Percentiles rank a stretch among this genome's conserved stretches.
These are phyloP conservation scores for Mucor plumbeus DNA, from an alignment of 371 early-diverging fungal species.

Conservation along the genomic window DNA sequence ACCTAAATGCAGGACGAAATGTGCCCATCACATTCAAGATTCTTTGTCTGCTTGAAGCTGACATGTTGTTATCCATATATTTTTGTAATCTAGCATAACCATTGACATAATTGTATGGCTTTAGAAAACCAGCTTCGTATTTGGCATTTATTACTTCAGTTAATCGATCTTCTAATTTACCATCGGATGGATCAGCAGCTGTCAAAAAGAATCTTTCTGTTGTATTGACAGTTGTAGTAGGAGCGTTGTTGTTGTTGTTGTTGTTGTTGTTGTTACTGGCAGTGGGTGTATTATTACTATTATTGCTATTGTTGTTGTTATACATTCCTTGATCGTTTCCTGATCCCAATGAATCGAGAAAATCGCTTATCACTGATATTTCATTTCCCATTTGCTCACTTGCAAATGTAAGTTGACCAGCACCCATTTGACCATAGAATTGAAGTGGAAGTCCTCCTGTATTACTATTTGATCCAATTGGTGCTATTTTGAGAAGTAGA, in stretches of 20 bases:
- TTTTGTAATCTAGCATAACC: slow-evolving; percentile 86
- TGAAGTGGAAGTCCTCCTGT: slow-evolving; percentile 48
- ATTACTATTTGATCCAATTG: slow-evolving; percentile 35
- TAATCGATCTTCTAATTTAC: slow-evolving; percentile 79
- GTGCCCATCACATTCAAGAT: slow-evolving; percentile 87
- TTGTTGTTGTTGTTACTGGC: slow-evolving; percentile 25
- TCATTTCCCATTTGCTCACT: slow-evolving; percentile 83
- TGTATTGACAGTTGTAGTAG: slow-evolving; percentile 51
- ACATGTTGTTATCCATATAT: slow-evolving; percentile 91
- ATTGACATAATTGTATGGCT: slow-evolving; percentile 92
- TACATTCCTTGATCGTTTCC: slow-evolving; percentile 25
- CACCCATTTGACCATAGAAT: slow-evolving; percentile 55
- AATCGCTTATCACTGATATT: slow-evolving; percentile 78
- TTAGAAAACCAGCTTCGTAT: slow-evolving; percentile 90
- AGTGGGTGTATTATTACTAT: slow-evolving; percentile 26
- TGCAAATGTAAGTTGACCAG: slow-evolving; percentile 74
- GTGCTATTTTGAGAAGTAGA: not conserved
- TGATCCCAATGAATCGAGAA: slow-evolving; percentile 69
- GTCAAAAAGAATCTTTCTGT: slow-evolving; percentile 88
- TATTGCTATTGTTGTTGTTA: slow-evolving; percentile 25
- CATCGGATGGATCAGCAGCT: slow-evolving; percentile 88
- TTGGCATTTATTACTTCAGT: slow-evolving; percentile 91
- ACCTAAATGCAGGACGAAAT: slow-evolving; percentile 85
- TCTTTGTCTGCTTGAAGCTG: slow-evolving; percentile 71
- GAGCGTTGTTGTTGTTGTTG: slow-evolving; percentile 25